phyloP scores from a whole-genome alignment of 176 grass and related monocot species.

The Phyllostachys edulis region DNA sequence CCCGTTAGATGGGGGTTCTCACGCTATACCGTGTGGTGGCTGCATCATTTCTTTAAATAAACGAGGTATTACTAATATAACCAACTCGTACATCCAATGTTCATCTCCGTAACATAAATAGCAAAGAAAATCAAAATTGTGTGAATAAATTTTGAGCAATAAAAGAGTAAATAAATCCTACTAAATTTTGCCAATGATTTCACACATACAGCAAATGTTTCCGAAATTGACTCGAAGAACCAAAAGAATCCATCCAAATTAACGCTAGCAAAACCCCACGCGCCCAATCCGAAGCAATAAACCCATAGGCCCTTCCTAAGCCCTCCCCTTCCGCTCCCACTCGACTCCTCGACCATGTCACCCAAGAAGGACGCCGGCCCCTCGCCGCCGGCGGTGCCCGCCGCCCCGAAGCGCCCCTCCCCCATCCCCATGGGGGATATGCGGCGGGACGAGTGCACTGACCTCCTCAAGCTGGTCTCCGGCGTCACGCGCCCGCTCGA shows the following conservation, averaged over 20 bases:
- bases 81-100: not conserved
- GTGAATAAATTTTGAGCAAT: not conserved
- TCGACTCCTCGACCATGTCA: conserved; percentile 31
- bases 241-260: no score
- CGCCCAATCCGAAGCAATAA: not conserved
- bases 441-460: conserved; percentile 47
- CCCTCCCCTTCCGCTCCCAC: not conserved
- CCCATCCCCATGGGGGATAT: conserved; percentile 19
- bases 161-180: not conserved
- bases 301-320: conserved; percentile 7
- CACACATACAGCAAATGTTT: not conserved
- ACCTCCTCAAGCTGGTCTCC: conserved; percentile 56
- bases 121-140: not conserved
- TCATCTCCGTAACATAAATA: not conserved
- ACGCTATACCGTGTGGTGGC: no score
- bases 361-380: conserved; percentile 13
- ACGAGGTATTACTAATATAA: no score
- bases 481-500: conserved; percentile 55
- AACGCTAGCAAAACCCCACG: not conserved
- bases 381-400: not conserved
- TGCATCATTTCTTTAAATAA: no score
- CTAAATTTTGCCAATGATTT: not conserved
- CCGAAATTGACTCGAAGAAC: not conserved
- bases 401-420: not conserved
- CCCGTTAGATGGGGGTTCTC: no score